Percentiles rank a stretch among this genome's conserved stretches.
Evolutionary conservation across 148 eudicot genomes (phyloP).

Genomic region (Amaranthus palmeri): DNA sequence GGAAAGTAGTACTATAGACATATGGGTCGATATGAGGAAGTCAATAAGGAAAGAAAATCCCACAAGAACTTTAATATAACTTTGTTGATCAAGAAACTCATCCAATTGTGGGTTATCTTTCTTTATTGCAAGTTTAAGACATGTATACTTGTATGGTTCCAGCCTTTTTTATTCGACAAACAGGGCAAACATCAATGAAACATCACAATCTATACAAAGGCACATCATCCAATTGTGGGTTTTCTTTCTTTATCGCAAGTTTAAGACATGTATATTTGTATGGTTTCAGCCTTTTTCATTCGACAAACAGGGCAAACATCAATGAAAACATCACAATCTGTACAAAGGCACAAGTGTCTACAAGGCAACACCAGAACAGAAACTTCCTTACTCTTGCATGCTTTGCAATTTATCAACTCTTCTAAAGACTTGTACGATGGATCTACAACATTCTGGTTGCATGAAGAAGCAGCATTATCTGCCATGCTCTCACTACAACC

Average conservation of each 20-base stretch:
- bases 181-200: conserved; percentile 31
- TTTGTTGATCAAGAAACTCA: too few relatives aligned
- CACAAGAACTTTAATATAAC: too few relatives aligned
- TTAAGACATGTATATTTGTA: conserved; percentile 35
- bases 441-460: conserved; percentile 5
- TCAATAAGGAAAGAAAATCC: too few relatives aligned
- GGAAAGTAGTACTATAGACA: too few relatives aligned
- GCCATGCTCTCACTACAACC: conserved; percentile 34
- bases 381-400: conserved; percentile 33
- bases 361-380: conserved; percentile 37
- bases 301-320: conserved; percentile 38
- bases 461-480: conserved; percentile 31
- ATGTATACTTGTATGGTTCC: conserved; percentile 33
- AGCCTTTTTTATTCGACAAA: conserved; percentile 31
- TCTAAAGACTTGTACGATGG: not conserved
- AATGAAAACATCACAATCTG: conserved; percentile 30
- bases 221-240: conserved; percentile 12
- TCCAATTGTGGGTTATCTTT: too few relatives aligned
- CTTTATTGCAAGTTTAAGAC: conserved; percentile 16
- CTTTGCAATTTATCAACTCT: conserved; percentile 24
- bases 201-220: conserved; percentile 40
- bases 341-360: conserved; percentile 41
- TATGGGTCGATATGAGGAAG: too few relatives aligned
- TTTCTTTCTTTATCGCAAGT: not conserved
- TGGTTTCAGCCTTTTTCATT: conserved; percentile 27